phyloP scores from a whole-genome alignment of 2,329 filamentous ascomycete species.

The Rhynchosporium secalis region DNA sequence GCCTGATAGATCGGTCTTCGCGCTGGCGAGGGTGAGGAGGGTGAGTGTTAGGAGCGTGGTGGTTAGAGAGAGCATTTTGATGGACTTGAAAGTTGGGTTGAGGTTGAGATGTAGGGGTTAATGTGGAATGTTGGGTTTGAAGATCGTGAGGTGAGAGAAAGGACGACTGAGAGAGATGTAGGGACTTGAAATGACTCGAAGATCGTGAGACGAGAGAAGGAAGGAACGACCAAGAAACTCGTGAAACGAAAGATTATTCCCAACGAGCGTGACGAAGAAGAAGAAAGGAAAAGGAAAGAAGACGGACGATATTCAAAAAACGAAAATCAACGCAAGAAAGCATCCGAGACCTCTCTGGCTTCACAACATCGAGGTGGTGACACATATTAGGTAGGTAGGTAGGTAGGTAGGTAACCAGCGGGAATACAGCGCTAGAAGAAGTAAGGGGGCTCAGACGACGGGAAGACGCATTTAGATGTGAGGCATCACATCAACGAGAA shows the following conservation, averaged over 20 bases:
- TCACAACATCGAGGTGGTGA: neutral
- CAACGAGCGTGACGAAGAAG: too few relatives aligned
- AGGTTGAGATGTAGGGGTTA: neutral
- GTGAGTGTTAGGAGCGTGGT: neutral
- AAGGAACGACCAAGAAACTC: neutral
- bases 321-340: neutral
- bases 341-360: neutral
- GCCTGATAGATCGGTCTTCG: neutral
- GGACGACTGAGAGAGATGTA: neutral
- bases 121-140: neutral
- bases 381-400: too few relatives aligned
- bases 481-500: neutral
- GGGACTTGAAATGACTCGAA: neutral
- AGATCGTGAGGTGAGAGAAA: neutral
- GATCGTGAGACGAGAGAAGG: too few relatives aligned
- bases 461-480: neutral
- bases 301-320: neutral
- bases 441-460: neutral
- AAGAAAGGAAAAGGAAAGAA: too few relatives aligned
- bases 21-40: slow-evolving; percentile 1
- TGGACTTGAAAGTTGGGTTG: neutral
- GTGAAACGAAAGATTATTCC: too few relatives aligned
- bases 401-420: too few relatives aligned
- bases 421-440: neutral
- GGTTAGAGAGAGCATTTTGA: neutral